Conservation (phyloP, 1,284 basidiomycete species). For the Caloboletus firmus region DNA sequence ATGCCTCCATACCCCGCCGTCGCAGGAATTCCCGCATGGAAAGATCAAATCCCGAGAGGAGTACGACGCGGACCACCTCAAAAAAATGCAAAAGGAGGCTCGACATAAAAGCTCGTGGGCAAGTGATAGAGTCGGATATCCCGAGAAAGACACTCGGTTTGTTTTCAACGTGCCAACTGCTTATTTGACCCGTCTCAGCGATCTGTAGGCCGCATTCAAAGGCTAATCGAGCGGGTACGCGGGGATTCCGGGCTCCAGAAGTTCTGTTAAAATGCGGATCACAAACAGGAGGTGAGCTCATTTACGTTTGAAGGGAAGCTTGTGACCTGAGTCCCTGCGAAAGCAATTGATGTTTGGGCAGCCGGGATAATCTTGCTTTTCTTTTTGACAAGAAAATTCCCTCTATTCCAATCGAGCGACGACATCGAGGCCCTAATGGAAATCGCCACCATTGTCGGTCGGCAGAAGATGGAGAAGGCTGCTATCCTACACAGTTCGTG, state of each 20-base stretch:
- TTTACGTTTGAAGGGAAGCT: constrained; percentile 1
- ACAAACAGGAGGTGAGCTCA: constrained; percentile 79
- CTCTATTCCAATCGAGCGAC: constrained; percentile 92
- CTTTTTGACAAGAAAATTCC: constrained; percentile 91
- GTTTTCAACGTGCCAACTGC: constrained; percentile 8
- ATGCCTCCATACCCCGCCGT: constrained; percentile 75
- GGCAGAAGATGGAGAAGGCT: constrained; percentile 78
- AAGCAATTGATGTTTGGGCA: constrained; percentile 97
- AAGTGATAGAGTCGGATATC: constrained; percentile 73
- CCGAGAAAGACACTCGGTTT: constrained; percentile 65
- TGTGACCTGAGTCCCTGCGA: constrained; percentile 9
- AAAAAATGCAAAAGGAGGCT: constrained; percentile 60
- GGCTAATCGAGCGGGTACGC: constrained; percentile 94
- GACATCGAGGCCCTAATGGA: constrained; percentile 97
- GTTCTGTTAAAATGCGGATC: constrained; percentile 94
- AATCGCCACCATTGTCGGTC: constrained; percentile 87
- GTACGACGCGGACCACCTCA: constrained; percentile 46
- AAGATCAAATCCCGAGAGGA: constrained; percentile 41
- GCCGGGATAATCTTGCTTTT: constrained; percentile 91
- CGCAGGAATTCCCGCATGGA: constrained; percentile 67
- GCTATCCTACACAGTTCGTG: constrained; percentile 88
- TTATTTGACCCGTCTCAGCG: constrained; percentile 12
- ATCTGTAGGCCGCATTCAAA: constrained; percentile 74
- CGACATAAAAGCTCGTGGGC: constrained; percentile 52
- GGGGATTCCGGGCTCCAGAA: constrained; percentile 97